Evolutionary conservation across 2,329 filamentous ascomycete species (phyloP).

Genomic region (Ascocoryne sarcoides): DNA sequence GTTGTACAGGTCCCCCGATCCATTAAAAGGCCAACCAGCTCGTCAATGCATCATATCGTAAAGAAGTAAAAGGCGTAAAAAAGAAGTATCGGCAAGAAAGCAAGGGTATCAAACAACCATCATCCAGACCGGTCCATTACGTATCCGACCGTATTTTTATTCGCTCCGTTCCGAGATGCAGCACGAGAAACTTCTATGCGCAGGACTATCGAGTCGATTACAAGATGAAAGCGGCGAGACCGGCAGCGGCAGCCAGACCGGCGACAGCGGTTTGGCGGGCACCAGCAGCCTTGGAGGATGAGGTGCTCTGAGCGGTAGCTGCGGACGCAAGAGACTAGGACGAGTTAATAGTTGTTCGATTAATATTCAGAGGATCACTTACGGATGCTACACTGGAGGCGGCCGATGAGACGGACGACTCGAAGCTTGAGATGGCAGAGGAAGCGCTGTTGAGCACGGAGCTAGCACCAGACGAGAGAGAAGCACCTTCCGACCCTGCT

Average conservation of each 20-base stretch:
- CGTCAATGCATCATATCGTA: conserved; percentile 17
- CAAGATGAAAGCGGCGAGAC: conserved; percentile 26
- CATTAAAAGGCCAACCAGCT: neutral
- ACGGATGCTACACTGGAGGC: conserved; percentile 4
- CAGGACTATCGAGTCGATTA: conserved; percentile 16
- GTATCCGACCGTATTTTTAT: conserved; percentile 9
- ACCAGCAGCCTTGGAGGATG: conserved; percentile 15
- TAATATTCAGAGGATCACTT: no score
- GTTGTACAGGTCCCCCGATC: neutral
- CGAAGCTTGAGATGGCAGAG: conserved; percentile 3
- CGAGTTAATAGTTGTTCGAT: no score
- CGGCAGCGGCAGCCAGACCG: conserved; percentile 23
- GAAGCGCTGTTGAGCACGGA: conserved; percentile 2
- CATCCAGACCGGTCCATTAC: conserved; percentile 10
- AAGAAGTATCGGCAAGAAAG: conserved; percentile 23
- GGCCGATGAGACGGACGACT: conserved; percentile 8
- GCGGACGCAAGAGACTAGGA: neutral
- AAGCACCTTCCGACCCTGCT: neutral
- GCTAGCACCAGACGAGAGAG: conserved; percentile 4
- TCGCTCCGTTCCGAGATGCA: conserved; percentile 9
- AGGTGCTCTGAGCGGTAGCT: conserved; percentile 3
- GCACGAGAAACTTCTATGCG: conserved; percentile 11
- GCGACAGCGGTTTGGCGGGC: conserved; percentile 22
- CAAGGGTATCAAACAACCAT: conserved; percentile 20
- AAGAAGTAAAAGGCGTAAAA: conserved; percentile 6